phyloP scores from a whole-genome alignment of 2,329 filamentous ascomycete genomes.

The Cryphonectria japonica region DNA sequence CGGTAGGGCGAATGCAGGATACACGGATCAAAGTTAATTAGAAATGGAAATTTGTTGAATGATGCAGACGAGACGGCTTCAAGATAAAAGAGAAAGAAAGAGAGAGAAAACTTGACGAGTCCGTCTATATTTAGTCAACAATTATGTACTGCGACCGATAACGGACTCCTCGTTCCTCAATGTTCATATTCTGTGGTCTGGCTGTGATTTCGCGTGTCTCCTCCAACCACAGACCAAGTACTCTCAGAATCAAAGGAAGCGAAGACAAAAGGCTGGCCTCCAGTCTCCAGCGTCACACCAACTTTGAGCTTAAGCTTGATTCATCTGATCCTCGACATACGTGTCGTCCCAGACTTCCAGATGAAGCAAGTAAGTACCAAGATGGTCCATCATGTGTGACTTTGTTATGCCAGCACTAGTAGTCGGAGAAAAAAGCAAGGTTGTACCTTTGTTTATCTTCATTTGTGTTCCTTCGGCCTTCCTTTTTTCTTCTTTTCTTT shows the following conservation, averaged over 20 bases:
- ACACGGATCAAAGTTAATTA: neutral
- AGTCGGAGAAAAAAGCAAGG: neutral
- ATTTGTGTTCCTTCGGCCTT: neutral
- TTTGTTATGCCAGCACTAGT: conserved; percentile 16
- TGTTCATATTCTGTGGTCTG: neutral
- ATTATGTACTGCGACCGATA: neutral
- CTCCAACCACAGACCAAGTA: neutral
- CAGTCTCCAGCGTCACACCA: neutral
- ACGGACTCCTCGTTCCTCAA: neutral
- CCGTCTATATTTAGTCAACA: no score
- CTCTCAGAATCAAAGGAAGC: neutral
- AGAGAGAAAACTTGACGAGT: no score
- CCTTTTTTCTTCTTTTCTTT: neutral
- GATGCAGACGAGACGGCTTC: neutral
- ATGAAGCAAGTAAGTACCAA: neutral
- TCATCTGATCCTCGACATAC: neutral
- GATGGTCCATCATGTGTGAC: conserved; percentile 23
- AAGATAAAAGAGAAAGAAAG: no score
- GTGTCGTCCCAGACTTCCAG: neutral
- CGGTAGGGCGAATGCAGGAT: neutral
- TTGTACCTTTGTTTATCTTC: neutral
- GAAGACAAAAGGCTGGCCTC: neutral
- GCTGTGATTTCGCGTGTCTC: neutral
- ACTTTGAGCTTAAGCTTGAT: neutral
- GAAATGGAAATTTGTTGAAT: neutral